Conservation (phyloP, 768 basidiomycete species). For the Scleroderma bovista region DNA sequence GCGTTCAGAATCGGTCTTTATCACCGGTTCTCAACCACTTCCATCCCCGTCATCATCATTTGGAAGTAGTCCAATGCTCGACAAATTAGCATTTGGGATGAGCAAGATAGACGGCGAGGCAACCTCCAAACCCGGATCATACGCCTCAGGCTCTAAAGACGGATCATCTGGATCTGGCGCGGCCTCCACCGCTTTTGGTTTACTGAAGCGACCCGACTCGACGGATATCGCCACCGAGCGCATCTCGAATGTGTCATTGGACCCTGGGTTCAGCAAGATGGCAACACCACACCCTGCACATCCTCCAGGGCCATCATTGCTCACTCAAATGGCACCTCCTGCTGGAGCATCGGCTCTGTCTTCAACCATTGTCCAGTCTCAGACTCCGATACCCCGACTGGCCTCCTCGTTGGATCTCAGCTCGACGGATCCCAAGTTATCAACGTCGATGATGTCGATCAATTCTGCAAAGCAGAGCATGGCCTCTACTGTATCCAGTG, state of each 20-base stretch:
- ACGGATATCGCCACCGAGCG: constrained; percentile 45
- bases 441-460: constrained; percentile 22
- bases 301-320: constrained; percentile 58
- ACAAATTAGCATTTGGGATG: constrained; percentile 92
- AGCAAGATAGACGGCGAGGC: constrained; percentile 66
- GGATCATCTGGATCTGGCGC: constrained; percentile 13
- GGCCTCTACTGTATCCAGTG: constrained; percentile 24
- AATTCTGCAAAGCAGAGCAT: constrained; percentile 24
- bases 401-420: constrained; percentile 16
- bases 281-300: constrained; percentile 30
- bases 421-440: constrained; percentile 18
- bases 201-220: constrained; percentile 27
- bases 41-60: constrained; percentile 80
- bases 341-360: constrained; percentile 3
- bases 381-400: constrained; percentile 16
- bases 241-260: constrained; percentile 44
- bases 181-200: constrained; percentile 4
- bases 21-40: constrained; percentile 90
- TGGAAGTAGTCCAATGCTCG: constrained; percentile 65
- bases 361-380: constrained; percentile 22
- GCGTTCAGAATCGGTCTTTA: constrained; percentile 71
- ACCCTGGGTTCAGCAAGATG: constrained; percentile 36
- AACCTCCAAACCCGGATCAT: constrained; percentile 31
- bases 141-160: constrained; percentile 23
- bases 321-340: constrained; percentile 63